Evolutionary conservation across 176 grass and related monocot genomes (phyloP).

Genomic region (Rhipidocladum racemiflorum): DNA sequence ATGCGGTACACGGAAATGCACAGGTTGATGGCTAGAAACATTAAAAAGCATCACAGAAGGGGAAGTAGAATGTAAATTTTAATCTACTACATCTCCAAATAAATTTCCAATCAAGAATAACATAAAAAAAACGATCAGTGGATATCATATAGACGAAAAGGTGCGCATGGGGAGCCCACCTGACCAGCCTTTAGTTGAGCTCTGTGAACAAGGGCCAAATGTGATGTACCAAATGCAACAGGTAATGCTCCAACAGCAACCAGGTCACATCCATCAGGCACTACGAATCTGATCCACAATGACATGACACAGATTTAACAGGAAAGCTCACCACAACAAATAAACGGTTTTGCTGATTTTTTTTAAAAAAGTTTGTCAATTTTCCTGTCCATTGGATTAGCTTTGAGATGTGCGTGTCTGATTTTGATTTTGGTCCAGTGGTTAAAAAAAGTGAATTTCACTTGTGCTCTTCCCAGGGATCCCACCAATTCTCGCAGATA

Average conservation of each 20-base stretch:
- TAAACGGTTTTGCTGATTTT: background rate
- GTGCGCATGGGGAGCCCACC: constrained; percentile 30
- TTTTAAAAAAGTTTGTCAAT: too few relatives aligned
- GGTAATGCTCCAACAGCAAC: constrained; percentile 80
- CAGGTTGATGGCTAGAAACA: background rate
- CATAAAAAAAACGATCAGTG: background rate
- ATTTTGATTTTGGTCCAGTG: background rate
- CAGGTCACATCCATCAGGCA: constrained; percentile 88
- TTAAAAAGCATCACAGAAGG: background rate
- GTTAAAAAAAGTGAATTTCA: background rate
- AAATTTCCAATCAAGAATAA: background rate
- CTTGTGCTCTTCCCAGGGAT: background rate
- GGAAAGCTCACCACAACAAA: background rate
- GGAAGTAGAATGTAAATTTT: background rate
- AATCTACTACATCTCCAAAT: background rate
- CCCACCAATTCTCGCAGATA: background rate
- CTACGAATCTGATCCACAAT: constrained; percentile 50
- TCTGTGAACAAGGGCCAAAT: constrained; percentile 80
- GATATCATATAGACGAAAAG: background rate
- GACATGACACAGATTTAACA: constrained; percentile 2
- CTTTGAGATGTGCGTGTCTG: background rate
- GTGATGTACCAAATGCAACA: constrained; percentile 90
- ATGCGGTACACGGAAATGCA: too few relatives aligned
- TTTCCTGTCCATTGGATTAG: background rate
- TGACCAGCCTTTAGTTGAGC: constrained; percentile 83